Evolutionary conservation across 2,329 filamentous ascomycete species (phyloP).

Genomic region (Ceratocystiopsis minuta): DNA sequence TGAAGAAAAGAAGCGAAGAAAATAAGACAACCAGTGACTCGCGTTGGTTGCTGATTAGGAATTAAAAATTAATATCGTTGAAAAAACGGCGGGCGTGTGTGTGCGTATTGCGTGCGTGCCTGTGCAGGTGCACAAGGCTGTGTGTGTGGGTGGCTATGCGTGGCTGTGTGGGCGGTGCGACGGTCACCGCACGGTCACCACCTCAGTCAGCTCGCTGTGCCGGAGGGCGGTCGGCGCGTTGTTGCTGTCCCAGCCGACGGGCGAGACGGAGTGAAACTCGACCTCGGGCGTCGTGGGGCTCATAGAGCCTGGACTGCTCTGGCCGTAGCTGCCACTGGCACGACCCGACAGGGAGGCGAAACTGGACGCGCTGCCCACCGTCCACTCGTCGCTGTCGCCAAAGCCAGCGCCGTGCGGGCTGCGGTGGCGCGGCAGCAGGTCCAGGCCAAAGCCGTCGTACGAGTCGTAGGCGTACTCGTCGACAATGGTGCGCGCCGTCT

Average conservation of each 20-base stretch:
- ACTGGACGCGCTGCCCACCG: constrained; percentile 65
- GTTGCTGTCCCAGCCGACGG: constrained; percentile 20
- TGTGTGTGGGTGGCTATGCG: no score
- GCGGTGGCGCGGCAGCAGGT: constrained; percentile 20
- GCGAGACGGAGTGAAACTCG: constrained; percentile 13
- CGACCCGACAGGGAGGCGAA: constrained; percentile 28
- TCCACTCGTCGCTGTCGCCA: constrained; percentile 71
- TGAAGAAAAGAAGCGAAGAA: no score
- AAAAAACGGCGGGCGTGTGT: background rate
- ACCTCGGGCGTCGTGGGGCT: constrained; percentile 31
- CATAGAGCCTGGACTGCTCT: constrained; percentile 29
- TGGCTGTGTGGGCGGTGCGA: no score
- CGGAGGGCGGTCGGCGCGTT: no score
- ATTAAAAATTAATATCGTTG: background rate
- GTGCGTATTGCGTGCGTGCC: no score
- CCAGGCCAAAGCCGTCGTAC: constrained; percentile 27
- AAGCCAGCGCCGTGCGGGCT: constrained; percentile 14
- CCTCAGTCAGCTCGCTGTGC: background rate
- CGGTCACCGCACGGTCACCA: constrained; percentile 2
- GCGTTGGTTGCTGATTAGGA: background rate
- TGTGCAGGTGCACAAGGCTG: no score
- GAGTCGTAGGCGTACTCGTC: constrained; percentile 26
- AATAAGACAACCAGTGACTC: background rate
- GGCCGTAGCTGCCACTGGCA: constrained; percentile 25
- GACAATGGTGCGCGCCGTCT: constrained; percentile 23